A percentile compares a stretch with the other conserved stretches of the same genome.
Conservation (phyloP, 345 rosid genomes). For the Citrus reticulata region DNA sequence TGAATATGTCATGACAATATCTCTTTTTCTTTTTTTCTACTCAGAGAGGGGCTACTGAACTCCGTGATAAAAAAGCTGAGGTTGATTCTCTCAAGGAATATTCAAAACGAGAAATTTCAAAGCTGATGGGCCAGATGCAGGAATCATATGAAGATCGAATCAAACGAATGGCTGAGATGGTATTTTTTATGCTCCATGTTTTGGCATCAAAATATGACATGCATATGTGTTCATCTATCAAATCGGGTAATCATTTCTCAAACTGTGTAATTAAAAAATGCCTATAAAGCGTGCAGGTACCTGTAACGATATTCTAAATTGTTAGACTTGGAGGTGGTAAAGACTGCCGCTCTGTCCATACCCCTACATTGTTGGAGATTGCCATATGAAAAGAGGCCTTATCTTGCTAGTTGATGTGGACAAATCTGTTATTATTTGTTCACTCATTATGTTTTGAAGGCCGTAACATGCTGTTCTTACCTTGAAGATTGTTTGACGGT, state of each 20-base stretch:
- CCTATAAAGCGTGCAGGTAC: neutral
- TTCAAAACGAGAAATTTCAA: constrained; percentile 48
- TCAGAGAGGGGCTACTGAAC: constrained; percentile 68
- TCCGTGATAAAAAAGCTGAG: constrained; percentile 57
- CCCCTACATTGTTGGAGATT: neutral
- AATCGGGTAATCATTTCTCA: neutral
- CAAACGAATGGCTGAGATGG: constrained; percentile 64
- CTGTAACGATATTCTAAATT: neutral
- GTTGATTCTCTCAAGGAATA: constrained; percentile 57
- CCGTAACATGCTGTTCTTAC: neutral
- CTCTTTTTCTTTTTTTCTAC: neutral
- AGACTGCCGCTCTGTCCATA: neutral
- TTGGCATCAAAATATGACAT: neutral
- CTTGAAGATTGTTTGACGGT: neutral
- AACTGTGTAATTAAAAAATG: neutral
- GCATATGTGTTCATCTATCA: neutral
- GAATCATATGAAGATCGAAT: constrained; percentile 58
- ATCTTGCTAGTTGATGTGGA: too few species aligned
- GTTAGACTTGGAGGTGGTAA: neutral
- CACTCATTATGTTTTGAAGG: neutral
- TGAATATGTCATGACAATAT: neutral
- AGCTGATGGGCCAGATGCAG: constrained; percentile 59
- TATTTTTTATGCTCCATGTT: constrained; percentile 9
- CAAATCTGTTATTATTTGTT: neutral
- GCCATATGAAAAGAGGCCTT: neutral